phyloP scores from a whole-genome alignment of 176 grass and related monocot genomes.

The Carex myosuroides region DNA sequence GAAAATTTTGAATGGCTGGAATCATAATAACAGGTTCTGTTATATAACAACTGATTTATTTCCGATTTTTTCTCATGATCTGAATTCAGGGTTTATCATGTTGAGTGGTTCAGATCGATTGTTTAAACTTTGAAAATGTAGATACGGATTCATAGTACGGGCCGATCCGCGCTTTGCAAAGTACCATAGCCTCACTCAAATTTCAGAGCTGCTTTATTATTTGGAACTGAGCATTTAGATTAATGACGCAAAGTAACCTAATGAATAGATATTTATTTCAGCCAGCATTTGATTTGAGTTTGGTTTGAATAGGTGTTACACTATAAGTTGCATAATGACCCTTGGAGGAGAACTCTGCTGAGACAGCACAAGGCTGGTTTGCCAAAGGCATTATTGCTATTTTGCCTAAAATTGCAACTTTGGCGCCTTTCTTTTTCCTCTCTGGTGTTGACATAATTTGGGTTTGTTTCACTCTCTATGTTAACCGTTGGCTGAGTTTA shows the following conservation, averaged over 20 bases:
- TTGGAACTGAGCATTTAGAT: neutral
- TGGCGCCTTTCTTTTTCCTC: neutral
- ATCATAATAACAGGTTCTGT: too few species aligned
- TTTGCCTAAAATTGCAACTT: neutral
- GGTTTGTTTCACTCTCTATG: too few species aligned
- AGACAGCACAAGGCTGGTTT: conserved; percentile 45
- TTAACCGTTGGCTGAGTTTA: too few species aligned
- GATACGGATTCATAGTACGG: too few species aligned
- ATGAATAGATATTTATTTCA: neutral
- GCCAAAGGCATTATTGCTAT: conserved; percentile 11
- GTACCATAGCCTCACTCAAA: too few species aligned
- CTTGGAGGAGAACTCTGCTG: conserved; percentile 53
- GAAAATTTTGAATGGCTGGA: too few species aligned
- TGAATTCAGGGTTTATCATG: too few species aligned
- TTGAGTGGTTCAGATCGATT: too few species aligned
- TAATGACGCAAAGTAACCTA: neutral
- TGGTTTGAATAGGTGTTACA: conserved; percentile 42
- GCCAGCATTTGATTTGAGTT: neutral
- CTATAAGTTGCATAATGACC: conserved; percentile 93
- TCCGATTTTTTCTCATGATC: too few species aligned
- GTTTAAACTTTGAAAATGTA: too few species aligned
- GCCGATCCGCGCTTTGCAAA: too few species aligned
- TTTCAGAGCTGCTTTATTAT: neutral
- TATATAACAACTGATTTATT: too few species aligned
- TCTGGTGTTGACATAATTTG: neutral